phyloP scores from a whole-genome alignment of 148 eudicot species.

The Polygonum aviculare region DNA sequence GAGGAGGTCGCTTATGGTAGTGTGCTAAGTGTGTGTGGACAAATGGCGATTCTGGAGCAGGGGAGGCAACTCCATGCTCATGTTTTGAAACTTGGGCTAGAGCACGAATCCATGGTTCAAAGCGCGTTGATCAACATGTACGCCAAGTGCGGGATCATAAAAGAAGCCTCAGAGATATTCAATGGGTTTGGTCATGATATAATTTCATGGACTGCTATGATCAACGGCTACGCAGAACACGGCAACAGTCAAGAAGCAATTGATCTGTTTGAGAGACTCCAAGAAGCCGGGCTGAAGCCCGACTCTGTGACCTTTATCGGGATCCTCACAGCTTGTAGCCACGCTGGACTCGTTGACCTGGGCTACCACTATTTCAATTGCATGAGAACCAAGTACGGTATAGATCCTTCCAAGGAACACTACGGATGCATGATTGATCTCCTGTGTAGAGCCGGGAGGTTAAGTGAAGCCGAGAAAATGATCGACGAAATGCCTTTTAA shows the following conservation, averaged over 20 bases:
- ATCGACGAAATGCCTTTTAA: slow-evolving; percentile 56
- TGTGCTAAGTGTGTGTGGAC: slow-evolving; percentile 63
- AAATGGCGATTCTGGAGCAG: slow-evolving; percentile 75
- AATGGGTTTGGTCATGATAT: slow-evolving; percentile 29
- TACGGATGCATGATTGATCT: slow-evolving; percentile 94
- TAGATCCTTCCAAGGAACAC: slow-evolving; percentile 65
- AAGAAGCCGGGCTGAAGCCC: slow-evolving; percentile 47
- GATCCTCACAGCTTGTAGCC: slow-evolving; percentile 84
- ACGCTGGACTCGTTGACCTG: slow-evolving; percentile 71
- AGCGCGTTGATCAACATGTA: slow-evolving; percentile 85
- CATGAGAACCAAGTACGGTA: slow-evolving; percentile 40
- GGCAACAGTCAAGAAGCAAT: slow-evolving; percentile 69
- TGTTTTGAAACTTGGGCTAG: slow-evolving; percentile 53
- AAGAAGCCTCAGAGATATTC: slow-evolving; percentile 56
- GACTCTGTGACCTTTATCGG: slow-evolving; percentile 82
- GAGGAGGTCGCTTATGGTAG: slow-evolving; percentile 72
- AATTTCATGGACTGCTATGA: slow-evolving; percentile 90
- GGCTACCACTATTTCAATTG: slow-evolving; percentile 54
- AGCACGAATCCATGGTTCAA: slow-evolving; percentile 38
- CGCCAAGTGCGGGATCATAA: slow-evolving; percentile 72
- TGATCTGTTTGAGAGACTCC: slow-evolving; percentile 51
- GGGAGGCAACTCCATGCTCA: slow-evolving; percentile 81
- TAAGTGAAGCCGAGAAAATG: slow-evolving; percentile 71
- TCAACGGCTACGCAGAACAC: slow-evolving; percentile 87
- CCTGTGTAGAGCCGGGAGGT: slow-evolving; percentile 69